phyloP scores from a whole-genome alignment of 345 rosid genomes.

The Physaria fendleri region DNA sequence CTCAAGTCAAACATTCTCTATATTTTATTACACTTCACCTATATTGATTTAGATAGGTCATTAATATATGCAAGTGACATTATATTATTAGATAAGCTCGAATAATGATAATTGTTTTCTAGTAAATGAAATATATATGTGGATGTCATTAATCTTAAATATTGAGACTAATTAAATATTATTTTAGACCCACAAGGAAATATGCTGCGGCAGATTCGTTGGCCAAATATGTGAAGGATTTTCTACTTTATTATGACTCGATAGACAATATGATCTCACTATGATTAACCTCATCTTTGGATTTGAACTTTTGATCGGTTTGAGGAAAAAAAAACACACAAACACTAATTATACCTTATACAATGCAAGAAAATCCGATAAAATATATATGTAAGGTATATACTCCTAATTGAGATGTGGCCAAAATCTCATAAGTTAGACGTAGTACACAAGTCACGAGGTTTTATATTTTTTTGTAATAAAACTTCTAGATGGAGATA shows the following conservation, averaged over 20 bases:
- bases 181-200: background rate
- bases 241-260: background rate
- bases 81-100: background rate
- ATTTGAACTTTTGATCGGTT: no score
- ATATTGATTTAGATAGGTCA: background rate
- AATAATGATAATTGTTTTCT: conserved; percentile 12
- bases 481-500: background rate
- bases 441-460: no score
- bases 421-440: background rate
- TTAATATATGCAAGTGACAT: background rate
- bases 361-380: background rate
- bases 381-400: background rate
- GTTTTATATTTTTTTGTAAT: background rate
- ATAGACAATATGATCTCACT: background rate
- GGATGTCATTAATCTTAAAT: background rate
- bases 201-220: no score
- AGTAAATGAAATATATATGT: background rate
- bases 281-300: no score
- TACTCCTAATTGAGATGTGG: background rate
- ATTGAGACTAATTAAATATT: background rate
- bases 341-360: no score
- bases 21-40: background rate
- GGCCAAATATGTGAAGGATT: background rate
- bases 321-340: no score
- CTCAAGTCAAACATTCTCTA: background rate